Percentiles rank a stretch among this genome's conserved stretches.
Evolutionary conservation across 2,329 filamentous ascomycete species (phyloP).

Genomic region (Ophiocordyceps unilateralis): DNA sequence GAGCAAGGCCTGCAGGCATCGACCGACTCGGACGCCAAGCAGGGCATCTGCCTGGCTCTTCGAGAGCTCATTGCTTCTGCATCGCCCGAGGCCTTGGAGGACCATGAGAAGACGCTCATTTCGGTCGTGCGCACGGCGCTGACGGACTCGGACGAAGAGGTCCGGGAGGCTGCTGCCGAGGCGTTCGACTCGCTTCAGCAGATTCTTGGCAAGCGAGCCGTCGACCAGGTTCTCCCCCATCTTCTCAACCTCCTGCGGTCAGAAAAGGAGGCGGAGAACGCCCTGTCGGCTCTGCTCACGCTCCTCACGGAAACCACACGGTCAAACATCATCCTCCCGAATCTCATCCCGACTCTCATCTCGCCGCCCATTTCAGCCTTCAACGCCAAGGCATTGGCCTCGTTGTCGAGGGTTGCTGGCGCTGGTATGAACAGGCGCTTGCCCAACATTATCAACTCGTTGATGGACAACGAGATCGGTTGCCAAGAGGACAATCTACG

Average conservation of each 20-base stretch:
- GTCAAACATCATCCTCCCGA: constrained; percentile 91
- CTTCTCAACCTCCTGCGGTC: constrained; percentile 78
- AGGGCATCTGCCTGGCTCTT: constrained; percentile 93
- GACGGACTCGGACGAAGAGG: constrained; percentile 75
- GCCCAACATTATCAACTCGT: constrained; percentile 76
- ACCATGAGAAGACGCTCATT: constrained; percentile 89
- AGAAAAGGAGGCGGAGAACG: constrained; percentile 78
- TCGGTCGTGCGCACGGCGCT: constrained; percentile 85
- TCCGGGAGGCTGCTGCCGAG: constrained; percentile 88
- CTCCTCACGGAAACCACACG: constrained; percentile 84
- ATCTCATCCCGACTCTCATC: constrained; percentile 84
- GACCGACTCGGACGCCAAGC: constrained; percentile 80
- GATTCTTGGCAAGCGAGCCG: constrained; percentile 80
- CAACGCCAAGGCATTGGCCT: constrained; percentile 87
- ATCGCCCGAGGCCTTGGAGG: constrained; percentile 73
- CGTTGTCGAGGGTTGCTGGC: constrained; percentile 79
- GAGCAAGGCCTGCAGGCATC: constrained; percentile 81
- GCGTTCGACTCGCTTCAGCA: constrained; percentile 92
- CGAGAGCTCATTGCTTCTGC: constrained; percentile 86
- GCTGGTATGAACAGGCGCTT: constrained; percentile 80
- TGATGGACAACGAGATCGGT: constrained; percentile 82
- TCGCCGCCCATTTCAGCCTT: constrained; percentile 82
- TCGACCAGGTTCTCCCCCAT: constrained; percentile 88
- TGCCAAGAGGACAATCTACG: constrained; percentile 58
- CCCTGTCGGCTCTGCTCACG: constrained; percentile 79